Evolutionary conservation across 2,329 filamentous ascomycete genomes (phyloP), one percentile per base, ranked within the genome.

Genomic region (Trichoderma sp.): DNA sequence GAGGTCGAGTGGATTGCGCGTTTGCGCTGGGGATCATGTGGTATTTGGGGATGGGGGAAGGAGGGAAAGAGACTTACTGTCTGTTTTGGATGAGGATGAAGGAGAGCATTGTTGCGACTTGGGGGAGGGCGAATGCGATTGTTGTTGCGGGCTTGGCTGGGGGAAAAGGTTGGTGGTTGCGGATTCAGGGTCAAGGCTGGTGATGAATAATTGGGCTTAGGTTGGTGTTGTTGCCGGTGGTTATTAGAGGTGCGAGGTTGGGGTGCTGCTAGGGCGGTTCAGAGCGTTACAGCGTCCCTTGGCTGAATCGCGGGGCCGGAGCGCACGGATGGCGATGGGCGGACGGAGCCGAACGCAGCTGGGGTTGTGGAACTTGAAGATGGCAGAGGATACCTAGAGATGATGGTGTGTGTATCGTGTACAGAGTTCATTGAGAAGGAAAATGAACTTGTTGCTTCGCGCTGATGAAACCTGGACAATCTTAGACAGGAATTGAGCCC

Each of bases 31-130:
- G 3, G 30, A 10, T 7, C 26, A 28, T 9, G 15, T 5, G 19
- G 7, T 28, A n/a, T 24, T 24, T 24, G 17, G 47, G 26, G 19
- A 19, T 17, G 9, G 1, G 3, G 44, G 3, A 15, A 3, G 41
- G 54, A 28, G 58, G 24, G 9, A 28, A n/a, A 24, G 43, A 41
- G 14, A 70, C 76, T 63, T 78, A 94, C 91, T 96, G 92, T 71
- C 92, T 87, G 77, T 96, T 96, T 75, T 96, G 92, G 64, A 96
- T 93, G 69, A 96, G 82, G 70, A 96, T 94, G 74, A 96, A 96
- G 62, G 92, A 96, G 72, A 96, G 86, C 76, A 95, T 83, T 60
- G 61, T 69, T 26, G 34, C 14, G 14, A 19, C 17, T 26, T 24
- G 10, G 24, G 26, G 26, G 12, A 48, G 26, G n/a, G 26, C 12